Evolutionary conservation across 1,284 basidiomycete genomes (phyloP).

Genomic region (Porodaedalea pini): DNA sequence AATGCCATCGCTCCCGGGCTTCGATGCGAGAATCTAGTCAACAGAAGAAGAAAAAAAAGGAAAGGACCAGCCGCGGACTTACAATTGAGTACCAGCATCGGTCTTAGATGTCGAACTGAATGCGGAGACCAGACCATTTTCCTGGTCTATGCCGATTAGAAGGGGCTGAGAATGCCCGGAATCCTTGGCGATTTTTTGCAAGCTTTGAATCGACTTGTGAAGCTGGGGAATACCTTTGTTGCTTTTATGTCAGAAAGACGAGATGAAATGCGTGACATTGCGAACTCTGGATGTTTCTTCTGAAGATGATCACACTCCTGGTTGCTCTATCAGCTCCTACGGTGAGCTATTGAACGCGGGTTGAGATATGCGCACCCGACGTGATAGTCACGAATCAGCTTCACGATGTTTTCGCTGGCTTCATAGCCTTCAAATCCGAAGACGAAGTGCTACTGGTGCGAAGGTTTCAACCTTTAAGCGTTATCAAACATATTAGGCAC

Average conservation of each 20-base stretch:
- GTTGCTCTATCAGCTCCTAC: background rate
- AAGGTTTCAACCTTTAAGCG: background rate
- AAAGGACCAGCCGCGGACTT: conserved; percentile 26
- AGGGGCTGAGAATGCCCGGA: conserved; percentile 53
- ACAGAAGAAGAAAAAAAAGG: background rate
- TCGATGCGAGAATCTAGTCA: conserved; percentile 4
- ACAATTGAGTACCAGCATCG: conserved; percentile 64
- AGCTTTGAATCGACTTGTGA: conserved; percentile 40
- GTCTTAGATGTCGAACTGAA: conserved; percentile 43
- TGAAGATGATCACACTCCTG: conserved; percentile 62
- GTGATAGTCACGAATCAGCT: conserved; percentile 57
- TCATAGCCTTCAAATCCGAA: conserved; percentile 62
- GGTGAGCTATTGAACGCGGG: background rate
- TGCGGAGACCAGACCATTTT: conserved; percentile 64
- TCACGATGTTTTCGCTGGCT: conserved; percentile 48
- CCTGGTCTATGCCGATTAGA: conserved; percentile 68
- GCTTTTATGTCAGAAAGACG: background rate
- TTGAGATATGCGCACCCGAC: conserved; percentile 41
- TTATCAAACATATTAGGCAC: background rate
- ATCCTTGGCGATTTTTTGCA: conserved; percentile 54
- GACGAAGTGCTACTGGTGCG: conserved; percentile 57
- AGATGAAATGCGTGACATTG: background rate
- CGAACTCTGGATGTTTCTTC: conserved; percentile 56
- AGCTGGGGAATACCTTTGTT: conserved; percentile 49
- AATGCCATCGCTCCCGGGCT: conserved; percentile 74